Base-by-base conservation (phyloP, 805 yeast species). In the Starmerella stigmatis region DNA sequence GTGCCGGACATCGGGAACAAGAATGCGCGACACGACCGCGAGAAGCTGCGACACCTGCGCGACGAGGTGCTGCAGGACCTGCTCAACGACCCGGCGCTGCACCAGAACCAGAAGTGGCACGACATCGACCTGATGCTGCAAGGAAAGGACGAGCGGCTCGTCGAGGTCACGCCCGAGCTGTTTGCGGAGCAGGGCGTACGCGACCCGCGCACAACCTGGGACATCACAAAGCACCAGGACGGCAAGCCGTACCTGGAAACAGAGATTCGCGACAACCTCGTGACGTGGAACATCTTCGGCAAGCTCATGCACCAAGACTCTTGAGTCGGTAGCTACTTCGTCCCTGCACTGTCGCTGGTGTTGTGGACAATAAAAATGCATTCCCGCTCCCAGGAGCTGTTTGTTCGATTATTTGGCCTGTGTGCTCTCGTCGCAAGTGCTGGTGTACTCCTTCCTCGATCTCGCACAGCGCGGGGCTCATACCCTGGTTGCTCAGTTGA, bases 191-290 rank as follows among this genome's bases (percentile, higher is more conserved):
- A 42, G 7, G 41, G 46, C 11, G 37, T 46, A 3, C 23, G 26
- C n/a, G 41, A 34, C 11, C 34, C 39, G n/a, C 31, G 33, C 6
- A 12, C 32, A 9, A 31, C 16, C 6, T 19, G 21, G 12, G 48
- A 38, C 23, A 19, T 25, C 21, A 41, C 28, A 7, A n/a, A 20
- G 22, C 53, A 48, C 20, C 19, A 45, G 23, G 29, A 27, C 9
- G 51, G 51, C n/a, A 40, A 40, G 27, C 56, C 57, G 17, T 54
- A 43, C 28, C 25, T 37, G 6, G 57, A 54, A 35, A 48, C 46
- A 2, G 57, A 49, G 25, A 26, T 53, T 40, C 27, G 51, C 44
- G 56, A 48, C 12, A 22, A 35, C 39, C 41, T 44, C 20, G 22
- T 44, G 11, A 43, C 44, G 11, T 48, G 51, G 48, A 45, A 41